Evolutionary conservation across 805 yeast genomes (phyloP), one percentile per base, ranked within the genome.

Genomic region (Schwanniomyces vanrijiae): DNA sequence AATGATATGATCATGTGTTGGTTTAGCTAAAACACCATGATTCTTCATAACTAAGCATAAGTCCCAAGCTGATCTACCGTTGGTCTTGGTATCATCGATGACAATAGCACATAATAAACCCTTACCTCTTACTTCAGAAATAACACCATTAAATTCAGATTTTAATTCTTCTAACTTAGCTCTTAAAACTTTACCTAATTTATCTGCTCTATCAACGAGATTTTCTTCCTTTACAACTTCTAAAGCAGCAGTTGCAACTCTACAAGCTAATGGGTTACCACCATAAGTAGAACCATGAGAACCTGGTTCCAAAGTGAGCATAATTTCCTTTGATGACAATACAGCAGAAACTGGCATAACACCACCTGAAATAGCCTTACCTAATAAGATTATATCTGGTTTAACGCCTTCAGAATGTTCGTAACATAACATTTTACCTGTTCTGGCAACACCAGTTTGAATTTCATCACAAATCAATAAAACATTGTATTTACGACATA

Each of bases 231-330:
- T 81, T 46, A 92, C 89, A 45, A 92, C 98, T 58, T 90, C 80
- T 55, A 92, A 77, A 9, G 98, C 97, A 49, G 96, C 97, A 65
- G 89, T 83, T 51, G 97, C 94, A 18, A 90, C 97, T 46, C 89
- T 80, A 55, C 96, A 89, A 19, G 96, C 92, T 65, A 92, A 79
- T 55, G 98, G 97, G 73, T 90, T 92, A 68, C 98, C 98, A 69
- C 98, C 98, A 65, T 88, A 92, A 19, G 98, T 92, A 24, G 97
- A 91, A 44, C 98, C 98, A 70, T 92, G 98, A 26, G 96, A 88
- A 46, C 98, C 98, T 22, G 97, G 96, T 52, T 88, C 89, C 57
- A 92, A 79, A 53, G 89, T 82, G 54, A 84, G 78, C 97, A 92
- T 88, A 64, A 92, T 86, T 49, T 90, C 95, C 58, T 75, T 81